phyloP scores from a whole-genome alignment of 2,329 filamentous ascomycete genomes.

The Aspergillus tanneri region DNA sequence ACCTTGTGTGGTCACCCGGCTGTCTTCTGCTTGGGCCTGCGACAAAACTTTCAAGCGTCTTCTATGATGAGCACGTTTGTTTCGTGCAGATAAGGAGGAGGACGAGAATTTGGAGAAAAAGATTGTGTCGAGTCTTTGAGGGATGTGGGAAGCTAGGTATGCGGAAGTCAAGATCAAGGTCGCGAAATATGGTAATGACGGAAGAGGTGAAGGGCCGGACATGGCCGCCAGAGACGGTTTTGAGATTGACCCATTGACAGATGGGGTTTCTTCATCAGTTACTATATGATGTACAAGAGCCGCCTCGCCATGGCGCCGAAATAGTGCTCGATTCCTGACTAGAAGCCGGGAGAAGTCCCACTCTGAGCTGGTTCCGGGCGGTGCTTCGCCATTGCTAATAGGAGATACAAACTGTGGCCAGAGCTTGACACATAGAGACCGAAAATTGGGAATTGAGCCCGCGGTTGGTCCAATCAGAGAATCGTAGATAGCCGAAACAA shows the following conservation, averaged over 20 bases:
- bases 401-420: slow-evolving; percentile 86
- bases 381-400: slow-evolving; percentile 64
- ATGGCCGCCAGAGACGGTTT: slow-evolving; percentile 24
- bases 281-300: slow-evolving; percentile 45
- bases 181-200: slow-evolving; percentile 47
- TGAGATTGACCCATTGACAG: slow-evolving; percentile 10
- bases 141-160: slow-evolving; percentile 50
- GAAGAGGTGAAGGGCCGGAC: slow-evolving; percentile 32
- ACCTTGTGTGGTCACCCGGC: slow-evolving; percentile 28
- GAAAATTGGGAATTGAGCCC: slow-evolving; percentile 73
- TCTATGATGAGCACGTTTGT: slow-evolving; percentile 46
- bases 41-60: slow-evolving; percentile 44
- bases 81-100: slow-evolving; percentile 42
- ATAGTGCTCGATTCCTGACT: slow-evolving; percentile 50
- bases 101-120: slow-evolving; percentile 52
- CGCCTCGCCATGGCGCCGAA: slow-evolving; percentile 47
- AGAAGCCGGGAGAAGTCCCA: slow-evolving; percentile 84
- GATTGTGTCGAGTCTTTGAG: slow-evolving; percentile 48
- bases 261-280: slow-evolving; percentile 28
- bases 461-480: slow-evolving; percentile 77
- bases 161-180: slow-evolving; percentile 48
- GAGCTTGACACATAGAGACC: slow-evolving; percentile 66
- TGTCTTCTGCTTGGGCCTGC: slow-evolving; percentile 38
- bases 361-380: slow-evolving; percentile 49
- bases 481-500: slow-evolving; percentile 82